These are phyloP conservation scores for Lactarius sanguifluus DNA, from an alignment of 768 basidiomycete genomes.

Conservation along the genomic window DNA sequence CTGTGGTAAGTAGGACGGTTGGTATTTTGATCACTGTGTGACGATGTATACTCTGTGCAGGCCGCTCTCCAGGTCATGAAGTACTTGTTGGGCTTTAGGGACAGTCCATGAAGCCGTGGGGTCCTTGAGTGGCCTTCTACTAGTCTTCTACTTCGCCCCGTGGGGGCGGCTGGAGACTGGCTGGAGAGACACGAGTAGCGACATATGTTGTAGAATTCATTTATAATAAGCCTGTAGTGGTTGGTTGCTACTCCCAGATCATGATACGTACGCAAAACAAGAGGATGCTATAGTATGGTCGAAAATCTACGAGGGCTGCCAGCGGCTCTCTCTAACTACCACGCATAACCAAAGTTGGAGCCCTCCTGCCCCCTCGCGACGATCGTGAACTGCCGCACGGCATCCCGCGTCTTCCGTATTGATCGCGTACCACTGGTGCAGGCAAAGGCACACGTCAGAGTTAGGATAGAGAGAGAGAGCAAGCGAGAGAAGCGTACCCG, in stretches of 20 bases:
- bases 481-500: slow-evolving; percentile 46
- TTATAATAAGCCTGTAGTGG: not conserved
- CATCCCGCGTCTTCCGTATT: slow-evolving; percentile 71
- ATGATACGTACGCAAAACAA: not conserved
- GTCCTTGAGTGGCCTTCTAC: no score
- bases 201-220: not conserved
- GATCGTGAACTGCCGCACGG: slow-evolving; percentile 84
- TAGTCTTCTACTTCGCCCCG: not conserved
- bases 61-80: slow-evolving; percentile 71
- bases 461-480: not conserved
- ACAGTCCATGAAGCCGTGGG: slow-evolving; percentile 40
- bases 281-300: not conserved
- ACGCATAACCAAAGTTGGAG: slow-evolving; percentile 82
- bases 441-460: slow-evolving; percentile 3
- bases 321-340: slow-evolving; percentile 16
- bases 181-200: not conserved
- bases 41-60: slow-evolving; percentile 34
- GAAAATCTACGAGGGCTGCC: not conserved
- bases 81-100: slow-evolving; percentile 63
- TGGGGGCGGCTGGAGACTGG: not conserved
- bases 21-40: not conserved
- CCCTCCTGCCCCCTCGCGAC: slow-evolving; percentile 83
- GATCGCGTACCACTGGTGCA: slow-evolving; percentile 57
- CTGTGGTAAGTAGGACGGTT: slow-evolving; percentile 44
- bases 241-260: not conserved